Percentiles rank a stretch among this genome's conserved stretches.
Conservation (phyloP, 257 asterid species). For the Apocynum venetum region DNA sequence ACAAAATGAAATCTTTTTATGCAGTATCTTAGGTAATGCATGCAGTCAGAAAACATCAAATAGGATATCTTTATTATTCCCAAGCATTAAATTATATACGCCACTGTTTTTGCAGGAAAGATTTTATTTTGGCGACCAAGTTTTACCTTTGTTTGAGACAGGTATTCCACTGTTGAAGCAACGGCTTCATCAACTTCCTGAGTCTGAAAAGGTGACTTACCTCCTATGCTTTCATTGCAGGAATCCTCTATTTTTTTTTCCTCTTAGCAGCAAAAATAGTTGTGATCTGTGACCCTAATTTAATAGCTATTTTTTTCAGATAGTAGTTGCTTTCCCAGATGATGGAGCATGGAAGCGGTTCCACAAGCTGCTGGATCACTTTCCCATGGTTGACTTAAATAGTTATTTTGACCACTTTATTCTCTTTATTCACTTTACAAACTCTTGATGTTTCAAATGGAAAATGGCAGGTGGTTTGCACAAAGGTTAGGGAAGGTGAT, state of each 20-base stretch:
- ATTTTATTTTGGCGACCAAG: constrained; percentile 81
- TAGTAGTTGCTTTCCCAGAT: constrained; percentile 91
- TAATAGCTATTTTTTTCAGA: constrained; percentile 39
- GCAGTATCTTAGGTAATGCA: background rate
- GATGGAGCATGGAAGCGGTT: constrained; percentile 99
- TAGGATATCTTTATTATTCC: background rate
- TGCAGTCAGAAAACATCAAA: background rate
- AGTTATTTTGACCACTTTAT: background rate
- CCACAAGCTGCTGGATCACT: constrained; percentile 76
- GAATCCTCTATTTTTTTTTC: background rate
- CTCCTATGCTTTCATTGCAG: background rate
- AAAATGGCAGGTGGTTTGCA: constrained; percentile 69
- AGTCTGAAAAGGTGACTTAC: constrained; percentile 54
- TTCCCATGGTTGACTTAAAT: constrained; percentile 55
- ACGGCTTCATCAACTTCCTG: constrained; percentile 71
- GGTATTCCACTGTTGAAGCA: constrained; percentile 87
- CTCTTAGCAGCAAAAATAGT: background rate
- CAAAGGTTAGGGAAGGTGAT: constrained; percentile 97
- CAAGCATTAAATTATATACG: background rate
- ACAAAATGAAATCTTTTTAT: background rate
- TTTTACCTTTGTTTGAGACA: constrained; percentile 88
- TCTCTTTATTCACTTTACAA: constrained; percentile 2
- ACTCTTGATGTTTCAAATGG: constrained; percentile 3
- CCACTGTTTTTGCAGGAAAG: constrained; percentile 60
- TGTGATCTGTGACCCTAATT: background rate